A percentile compares a stretch with the other conserved stretches of the same genome.
Evolutionary conservation across 108 stramenopile species (phyloP).

Genomic region (Pseudonitzschia delicatissima): DNA sequence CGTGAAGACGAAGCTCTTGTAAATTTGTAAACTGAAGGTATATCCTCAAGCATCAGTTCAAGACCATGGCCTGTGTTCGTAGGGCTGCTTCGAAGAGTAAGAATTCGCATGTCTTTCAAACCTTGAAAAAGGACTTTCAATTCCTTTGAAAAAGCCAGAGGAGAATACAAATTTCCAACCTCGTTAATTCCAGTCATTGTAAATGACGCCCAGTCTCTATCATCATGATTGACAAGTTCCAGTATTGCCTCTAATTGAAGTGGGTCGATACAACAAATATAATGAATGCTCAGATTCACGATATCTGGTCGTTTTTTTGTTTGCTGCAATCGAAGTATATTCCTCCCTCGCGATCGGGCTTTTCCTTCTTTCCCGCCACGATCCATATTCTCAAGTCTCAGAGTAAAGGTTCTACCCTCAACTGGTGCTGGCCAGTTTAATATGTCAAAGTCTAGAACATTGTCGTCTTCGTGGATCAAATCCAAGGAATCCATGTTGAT

Average conservation of each 20-base stretch:
- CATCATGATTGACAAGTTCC: not conserved
- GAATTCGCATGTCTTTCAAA: slow-evolving; percentile 1
- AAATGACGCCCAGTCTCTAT: slow-evolving; percentile 22
- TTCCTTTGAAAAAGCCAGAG: slow-evolving; percentile 8
- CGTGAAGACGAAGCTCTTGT: slow-evolving; percentile 17
- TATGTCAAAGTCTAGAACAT: not conserved
- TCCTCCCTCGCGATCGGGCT: not conserved
- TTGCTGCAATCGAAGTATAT: not conserved
- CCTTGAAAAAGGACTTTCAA: slow-evolving; percentile 10
- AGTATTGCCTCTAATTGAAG: not conserved
- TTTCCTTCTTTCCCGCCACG: not conserved
- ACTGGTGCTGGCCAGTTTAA: not conserved
- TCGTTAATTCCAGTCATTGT: slow-evolving; percentile 28
- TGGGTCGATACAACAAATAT: slow-evolving; percentile 1
- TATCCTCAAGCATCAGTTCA: slow-evolving; percentile 16
- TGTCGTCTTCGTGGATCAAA: not conserved
- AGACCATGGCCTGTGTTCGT: slow-evolving; percentile 23
- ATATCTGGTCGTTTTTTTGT: not conserved
- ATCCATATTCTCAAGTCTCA: not conserved
- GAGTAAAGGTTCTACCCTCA: not conserved
- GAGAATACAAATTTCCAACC: slow-evolving; percentile 12
- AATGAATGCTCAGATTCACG: slow-evolving; percentile 1
- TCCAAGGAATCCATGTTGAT: not conserved
- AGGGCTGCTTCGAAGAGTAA: slow-evolving; percentile 20
- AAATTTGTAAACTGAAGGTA: slow-evolving; percentile 10